Conservation (phyloP, 140 eudicot genomes). For the Oenanthe javanica region DNA sequence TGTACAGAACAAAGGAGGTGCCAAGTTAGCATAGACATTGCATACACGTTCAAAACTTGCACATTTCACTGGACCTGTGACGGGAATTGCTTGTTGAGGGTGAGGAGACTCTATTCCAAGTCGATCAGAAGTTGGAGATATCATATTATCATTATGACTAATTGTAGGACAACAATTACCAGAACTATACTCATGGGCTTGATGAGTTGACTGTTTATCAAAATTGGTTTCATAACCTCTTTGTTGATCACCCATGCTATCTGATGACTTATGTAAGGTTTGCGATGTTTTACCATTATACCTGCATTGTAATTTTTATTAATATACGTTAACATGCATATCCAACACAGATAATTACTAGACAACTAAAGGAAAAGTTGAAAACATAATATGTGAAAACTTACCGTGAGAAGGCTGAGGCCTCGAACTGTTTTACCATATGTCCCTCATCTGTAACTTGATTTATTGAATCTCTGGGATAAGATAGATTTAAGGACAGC, state of each 20-base stretch:
- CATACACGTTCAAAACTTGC: constrained; percentile 31
- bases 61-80: constrained; percentile 44
- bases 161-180: constrained; percentile 24
- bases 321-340: background rate
- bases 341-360: background rate
- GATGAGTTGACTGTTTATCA: constrained; percentile 34
- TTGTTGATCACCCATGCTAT: constrained; percentile 53
- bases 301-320: constrained; percentile 26
- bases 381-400: constrained; percentile 10
- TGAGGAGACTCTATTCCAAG: constrained; percentile 36
- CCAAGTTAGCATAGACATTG: constrained; percentile 27
- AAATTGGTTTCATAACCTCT: constrained; percentile 35
- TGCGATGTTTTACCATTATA: constrained; percentile 43
- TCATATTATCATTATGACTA: constrained; percentile 21
- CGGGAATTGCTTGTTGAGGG: constrained; percentile 38
- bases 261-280: constrained; percentile 36
- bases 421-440: constrained; percentile 64
- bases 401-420: constrained; percentile 80
- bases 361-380: background rate
- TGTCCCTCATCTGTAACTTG: constrained; percentile 42
- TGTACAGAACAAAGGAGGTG: constrained; percentile 35
- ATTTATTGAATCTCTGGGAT: constrained; percentile 59
- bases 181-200: constrained; percentile 28
- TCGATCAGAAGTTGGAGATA: constrained; percentile 21
- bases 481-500: constrained; percentile 51